phyloP scores from a whole-genome alignment of 139 green algal genomes.

The Diplosphaera chodatii region DNA sequence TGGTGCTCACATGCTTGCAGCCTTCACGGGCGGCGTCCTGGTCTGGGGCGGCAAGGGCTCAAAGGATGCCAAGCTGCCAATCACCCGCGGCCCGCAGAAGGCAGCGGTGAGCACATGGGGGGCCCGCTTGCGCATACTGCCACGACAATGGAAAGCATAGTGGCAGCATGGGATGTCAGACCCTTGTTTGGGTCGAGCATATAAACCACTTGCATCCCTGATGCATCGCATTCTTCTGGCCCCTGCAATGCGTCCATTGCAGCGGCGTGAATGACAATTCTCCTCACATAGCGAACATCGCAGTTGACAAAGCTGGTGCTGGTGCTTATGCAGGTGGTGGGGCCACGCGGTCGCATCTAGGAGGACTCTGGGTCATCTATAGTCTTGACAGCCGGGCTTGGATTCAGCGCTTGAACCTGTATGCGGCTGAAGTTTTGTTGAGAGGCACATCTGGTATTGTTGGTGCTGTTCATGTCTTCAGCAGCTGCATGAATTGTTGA shows the following conservation, averaged over 20 bases:
- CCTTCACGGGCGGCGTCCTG: slow-evolving; percentile 48
- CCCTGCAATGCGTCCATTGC: no score
- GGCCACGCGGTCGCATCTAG: slow-evolving; percentile 42
- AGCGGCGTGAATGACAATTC: background rate
- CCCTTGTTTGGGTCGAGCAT: no score
- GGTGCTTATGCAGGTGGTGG: slow-evolving; percentile 3
- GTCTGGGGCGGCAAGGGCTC: slow-evolving; percentile 73
- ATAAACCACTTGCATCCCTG: no score
- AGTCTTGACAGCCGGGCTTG: no score
- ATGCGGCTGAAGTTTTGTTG: background rate
- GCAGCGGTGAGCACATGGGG: slow-evolving; percentile 9
- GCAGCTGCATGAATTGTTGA: background rate
- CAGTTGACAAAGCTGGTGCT: background rate
- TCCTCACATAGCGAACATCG: background rate
- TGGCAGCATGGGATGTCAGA: no score
- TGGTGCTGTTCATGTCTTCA: background rate
- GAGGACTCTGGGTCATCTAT: no score
- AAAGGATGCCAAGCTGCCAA: slow-evolving; percentile 80
- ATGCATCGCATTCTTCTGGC: no score
- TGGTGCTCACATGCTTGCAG: slow-evolving; percentile 29
- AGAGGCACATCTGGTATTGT: background rate
- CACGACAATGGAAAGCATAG: no score
- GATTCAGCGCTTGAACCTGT: no score
- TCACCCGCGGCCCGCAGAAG: slow-evolving; percentile 79
- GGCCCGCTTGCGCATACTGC: no score